Evolutionary conservation across 805 yeast species (phyloP), one percentile per base, ranked within the genome.

Genomic region (Diddensiella santjacobensis): DNA sequence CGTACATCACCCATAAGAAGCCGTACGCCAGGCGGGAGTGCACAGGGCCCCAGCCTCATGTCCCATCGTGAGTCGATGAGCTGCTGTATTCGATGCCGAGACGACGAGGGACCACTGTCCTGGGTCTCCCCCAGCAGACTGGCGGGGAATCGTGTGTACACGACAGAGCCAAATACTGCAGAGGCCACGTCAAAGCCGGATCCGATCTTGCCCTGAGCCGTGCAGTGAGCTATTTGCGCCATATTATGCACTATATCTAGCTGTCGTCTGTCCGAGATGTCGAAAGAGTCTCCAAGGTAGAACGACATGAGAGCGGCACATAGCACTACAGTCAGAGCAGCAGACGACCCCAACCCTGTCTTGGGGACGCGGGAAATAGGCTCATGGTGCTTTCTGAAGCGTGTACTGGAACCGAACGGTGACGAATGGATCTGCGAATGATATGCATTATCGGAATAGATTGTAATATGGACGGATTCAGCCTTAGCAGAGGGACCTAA

Each of bases 181-280:
- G 97, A 83, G 0, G 96, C 98, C 37, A 93, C 95, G 63, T 93
- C 99, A 66, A 93, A 93, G 0, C 99, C 99, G 2, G 96, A 88
- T 0, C 99, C 99, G 22, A 93, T 82, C 65, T 93, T 93, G 26
- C 87, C 87, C 65, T 93, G 99, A 2, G 99, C 98, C 49, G 79
- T 75, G 64, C 96, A 90, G 65, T 93, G 99, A 0, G 96, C 84
- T 5, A 87, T 71, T 64, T 93, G 99, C 0, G 96, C 79, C 22
- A 88, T 66, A 58, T 88, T 91, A 64, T 93, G 98, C 30, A 91
- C 71, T n/a, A 64, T 51, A 3, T 58, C 55, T 22, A 71, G 54
- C 3, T 29, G 23, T 43, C 42, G 35, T 15, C 20, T 44, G 13
- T 22, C 29, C 0, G 40, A 29, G 4, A 64, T 52, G 0, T 50